Evolutionary conservation across 2,329 filamentous ascomycete species (phyloP).

Genomic region (Ceratocystis cubensis): DNA sequence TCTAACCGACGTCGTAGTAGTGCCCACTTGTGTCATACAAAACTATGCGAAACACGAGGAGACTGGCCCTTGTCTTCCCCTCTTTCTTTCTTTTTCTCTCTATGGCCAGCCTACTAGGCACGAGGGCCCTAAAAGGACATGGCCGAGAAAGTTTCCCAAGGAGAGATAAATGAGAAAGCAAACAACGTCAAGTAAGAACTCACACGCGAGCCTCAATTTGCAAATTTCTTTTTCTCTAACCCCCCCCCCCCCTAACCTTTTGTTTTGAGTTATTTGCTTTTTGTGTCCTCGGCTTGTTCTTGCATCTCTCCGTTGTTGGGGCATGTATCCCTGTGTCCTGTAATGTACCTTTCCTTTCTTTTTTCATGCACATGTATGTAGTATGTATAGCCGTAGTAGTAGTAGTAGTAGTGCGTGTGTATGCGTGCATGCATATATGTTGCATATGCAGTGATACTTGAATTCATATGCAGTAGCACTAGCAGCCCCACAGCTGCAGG

Average conservation of each 20-base stretch:
- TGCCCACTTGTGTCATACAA: not conserved
- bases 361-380: not conserved
- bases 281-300: not conserved
- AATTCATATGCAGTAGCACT: not conserved
- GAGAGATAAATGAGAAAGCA: not conserved
- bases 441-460: too few species aligned
- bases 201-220: not conserved
- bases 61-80: not conserved
- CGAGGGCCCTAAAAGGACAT: not conserved
- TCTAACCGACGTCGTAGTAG: not conserved
- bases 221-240: not conserved
- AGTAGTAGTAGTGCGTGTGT: too few species aligned
- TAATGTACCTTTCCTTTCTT: not conserved
- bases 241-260: not conserved
- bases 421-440: not conserved
- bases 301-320: not conserved
- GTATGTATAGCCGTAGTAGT: too few species aligned
- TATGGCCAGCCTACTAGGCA: not conserved
- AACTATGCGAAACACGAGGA: not conserved
- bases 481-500: not conserved
- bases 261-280: not conserved
- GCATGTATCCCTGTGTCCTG: not conserved
- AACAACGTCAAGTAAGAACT: not conserved
- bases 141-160: not conserved
- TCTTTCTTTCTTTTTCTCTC: not conserved